Evolutionary conservation across 768 basidiomycete genomes (phyloP).

Genomic region (Lactarius sp.): DNA sequence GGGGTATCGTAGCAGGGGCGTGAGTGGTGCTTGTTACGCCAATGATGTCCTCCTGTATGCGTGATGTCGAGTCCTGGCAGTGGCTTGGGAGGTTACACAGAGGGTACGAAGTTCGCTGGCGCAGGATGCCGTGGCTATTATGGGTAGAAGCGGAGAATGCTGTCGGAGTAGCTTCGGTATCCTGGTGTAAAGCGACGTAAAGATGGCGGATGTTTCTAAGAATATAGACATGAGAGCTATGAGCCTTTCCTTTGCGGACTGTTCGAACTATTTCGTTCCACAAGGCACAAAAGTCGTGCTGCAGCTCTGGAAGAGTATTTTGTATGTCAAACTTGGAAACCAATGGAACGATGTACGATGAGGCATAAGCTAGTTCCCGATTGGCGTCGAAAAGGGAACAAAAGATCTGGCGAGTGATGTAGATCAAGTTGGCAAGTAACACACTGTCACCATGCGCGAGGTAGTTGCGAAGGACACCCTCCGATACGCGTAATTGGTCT

Average conservation of each 20-base stretch:
- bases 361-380: background rate
- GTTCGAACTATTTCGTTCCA: background rate
- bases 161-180: background rate
- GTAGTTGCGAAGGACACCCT: background rate
- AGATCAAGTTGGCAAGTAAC: too few species aligned
- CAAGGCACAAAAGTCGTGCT: too few species aligned
- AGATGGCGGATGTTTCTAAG: background rate
- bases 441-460: background rate
- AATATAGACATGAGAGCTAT: background rate
- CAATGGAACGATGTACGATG: background rate
- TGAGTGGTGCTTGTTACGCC: background rate
- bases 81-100: background rate
- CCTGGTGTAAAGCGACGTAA: background rate
- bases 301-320: too few species aligned
- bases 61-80: background rate
- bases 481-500: background rate
- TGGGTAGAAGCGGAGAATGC: background rate
- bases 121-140: background rate
- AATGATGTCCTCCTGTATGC: background rate
- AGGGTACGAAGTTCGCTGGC: background rate
- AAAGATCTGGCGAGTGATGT: background rate
- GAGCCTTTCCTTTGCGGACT: background rate
- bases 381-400: background rate
- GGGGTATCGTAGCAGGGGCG: background rate
- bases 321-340: background rate